These are phyloP conservation scores for Thinopyrum obtusiflorum DNA, from an alignment of 202 grass and related monocot genomes.

Conservation along the genomic window DNA sequence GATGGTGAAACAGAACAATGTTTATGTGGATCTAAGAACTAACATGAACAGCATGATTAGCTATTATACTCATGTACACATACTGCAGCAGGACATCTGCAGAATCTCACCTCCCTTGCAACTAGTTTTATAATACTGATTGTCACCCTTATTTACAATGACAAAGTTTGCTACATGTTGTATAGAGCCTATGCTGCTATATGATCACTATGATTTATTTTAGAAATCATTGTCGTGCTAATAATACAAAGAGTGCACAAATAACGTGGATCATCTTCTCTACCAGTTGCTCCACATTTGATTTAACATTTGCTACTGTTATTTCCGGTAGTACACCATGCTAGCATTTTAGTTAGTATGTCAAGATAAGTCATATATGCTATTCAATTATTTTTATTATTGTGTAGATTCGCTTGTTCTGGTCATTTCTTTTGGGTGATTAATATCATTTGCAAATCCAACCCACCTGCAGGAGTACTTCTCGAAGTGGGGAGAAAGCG, in stretches of 20 bases:
- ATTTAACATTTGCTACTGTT: not conserved
- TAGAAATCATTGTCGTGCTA: not conserved
- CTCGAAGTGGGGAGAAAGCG: conserved; percentile 92
- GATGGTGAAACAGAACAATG: not conserved
- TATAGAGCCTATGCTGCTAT: not conserved
- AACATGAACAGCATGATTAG: not conserved
- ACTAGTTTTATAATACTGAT: not conserved
- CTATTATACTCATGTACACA: not conserved
- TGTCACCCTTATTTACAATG: not conserved
- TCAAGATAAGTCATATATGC: not conserved
- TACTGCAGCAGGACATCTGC: not conserved
- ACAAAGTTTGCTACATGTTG: not conserved
- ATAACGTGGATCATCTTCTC: not conserved
- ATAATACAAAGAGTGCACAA: not conserved
- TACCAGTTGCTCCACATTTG: not conserved
- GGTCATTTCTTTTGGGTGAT: not conserved
- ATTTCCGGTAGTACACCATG: not conserved
- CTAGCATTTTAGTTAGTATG: not conserved
- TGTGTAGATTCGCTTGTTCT: not conserved
- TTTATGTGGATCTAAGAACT: not conserved
- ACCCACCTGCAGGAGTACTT: conserved; percentile 76
- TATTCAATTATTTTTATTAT: not conserved
- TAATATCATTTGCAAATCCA: not conserved
- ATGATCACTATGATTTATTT: not conserved
- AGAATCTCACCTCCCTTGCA: not conserved